These are phyloP conservation scores for Amaranthus palmeri DNA, from an alignment of 148 eudicot species.

Conservation along the genomic window DNA sequence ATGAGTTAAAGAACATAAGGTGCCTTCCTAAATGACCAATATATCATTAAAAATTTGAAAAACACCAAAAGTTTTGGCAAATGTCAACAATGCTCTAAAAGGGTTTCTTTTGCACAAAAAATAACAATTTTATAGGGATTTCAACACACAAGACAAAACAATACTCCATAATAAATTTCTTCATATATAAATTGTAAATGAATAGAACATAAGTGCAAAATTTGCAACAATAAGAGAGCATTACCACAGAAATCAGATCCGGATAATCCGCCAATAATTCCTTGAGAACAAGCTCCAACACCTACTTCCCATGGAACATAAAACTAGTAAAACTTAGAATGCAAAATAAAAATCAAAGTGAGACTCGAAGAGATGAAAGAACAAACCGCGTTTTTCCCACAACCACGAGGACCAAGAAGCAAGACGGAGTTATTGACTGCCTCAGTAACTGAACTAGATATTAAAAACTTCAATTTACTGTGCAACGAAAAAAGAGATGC, in stretches of 20 bases:
- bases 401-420: constrained; percentile 95
- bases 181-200: too few relatives aligned
- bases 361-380: not conserved
- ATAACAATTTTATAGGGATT: too few relatives aligned
- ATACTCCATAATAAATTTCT: too few relatives aligned
- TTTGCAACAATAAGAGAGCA: constrained; percentile 11
- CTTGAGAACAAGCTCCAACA: constrained; percentile 78
- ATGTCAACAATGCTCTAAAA: too few relatives aligned
- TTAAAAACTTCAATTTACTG: constrained; percentile 84
- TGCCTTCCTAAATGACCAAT: too few relatives aligned
- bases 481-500: not conserved
- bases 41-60: too few relatives aligned
- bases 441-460: constrained; percentile 75
- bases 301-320: constrained; percentile 32
- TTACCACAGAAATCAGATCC: constrained; percentile 75
- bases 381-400: constrained; percentile 69
- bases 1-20: too few relatives aligned
- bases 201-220: not conserved
- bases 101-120: too few relatives aligned
- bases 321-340: not conserved
- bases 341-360: not conserved
- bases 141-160: too few relatives aligned
- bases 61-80: too few relatives aligned
- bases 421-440: constrained; percentile 82
- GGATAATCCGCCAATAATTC: constrained; percentile 64